Evolutionary conservation across 345 rosid genomes (phyloP), one percentile per base, ranked within the genome.

Genomic region (Brassica incana): DNA sequence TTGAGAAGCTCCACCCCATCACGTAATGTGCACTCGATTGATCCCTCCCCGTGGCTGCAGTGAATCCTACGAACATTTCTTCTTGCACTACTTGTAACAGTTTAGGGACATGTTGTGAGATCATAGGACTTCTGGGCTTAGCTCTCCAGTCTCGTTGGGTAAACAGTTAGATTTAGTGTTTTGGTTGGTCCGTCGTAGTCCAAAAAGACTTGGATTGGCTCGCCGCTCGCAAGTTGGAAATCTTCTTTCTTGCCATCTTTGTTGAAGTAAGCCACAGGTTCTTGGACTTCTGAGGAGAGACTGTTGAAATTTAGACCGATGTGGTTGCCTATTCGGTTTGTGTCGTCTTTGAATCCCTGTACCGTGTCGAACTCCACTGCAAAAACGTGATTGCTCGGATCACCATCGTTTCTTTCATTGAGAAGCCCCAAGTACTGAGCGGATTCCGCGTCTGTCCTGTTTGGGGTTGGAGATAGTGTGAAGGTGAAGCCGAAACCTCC

Each of bases 361-460:
- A 86, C 87, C 0, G 91, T 88, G 78, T 88, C 92, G 62, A 90
- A 90, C 45, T 90, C 94, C 4, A 90, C 87, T 0, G 90, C 90
- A 25, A 90, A 82, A 27, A 90, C 79, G 56, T 85, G 88, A 78
- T 90, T 86, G 0, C 77, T 27, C 6, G 11, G 0, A 0, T 77
- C 5, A 2, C 75, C 78, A 2, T 86, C 32, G 38, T 45, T 84
- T 0, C 4, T 0, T 1, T 15, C 0, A 72, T 81, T 90, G 80
- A 90, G 83, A 23, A 90, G 87, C 5, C 95, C 91, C 0, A 90
- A 83, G 6, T 27, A 85, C 35, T 88, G 95, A 0, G 20, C 88
- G 0, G 86, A 12, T 0, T 15, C 45, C 0, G 85, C 90, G 0
- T 74, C 85, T 0, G 78, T 69, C 35, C 90, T 81, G 8, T 73